Evolutionary conservation across 768 basidiomycete species (phyloP).

Genomic region (Kwoniella europaea): DNA sequence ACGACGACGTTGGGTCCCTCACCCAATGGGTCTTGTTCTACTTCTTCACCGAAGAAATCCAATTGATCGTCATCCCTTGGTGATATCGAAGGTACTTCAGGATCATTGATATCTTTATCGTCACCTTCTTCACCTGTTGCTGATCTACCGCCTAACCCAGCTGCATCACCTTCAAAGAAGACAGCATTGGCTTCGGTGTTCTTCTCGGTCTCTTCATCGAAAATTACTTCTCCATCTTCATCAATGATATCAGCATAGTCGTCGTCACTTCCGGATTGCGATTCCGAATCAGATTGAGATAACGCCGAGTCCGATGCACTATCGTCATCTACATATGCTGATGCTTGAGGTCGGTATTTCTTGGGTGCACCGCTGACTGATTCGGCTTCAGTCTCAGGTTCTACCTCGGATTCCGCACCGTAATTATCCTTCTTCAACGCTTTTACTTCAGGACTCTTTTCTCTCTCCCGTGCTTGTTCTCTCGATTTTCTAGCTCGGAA

Average conservation of each 20-base stretch:
- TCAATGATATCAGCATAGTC: constrained; percentile 63
- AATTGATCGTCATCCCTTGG: constrained; percentile 35
- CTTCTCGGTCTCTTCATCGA: constrained; percentile 80
- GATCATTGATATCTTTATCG: constrained; percentile 7
- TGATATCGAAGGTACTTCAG: constrained; percentile 3
- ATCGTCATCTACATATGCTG: constrained; percentile 54
- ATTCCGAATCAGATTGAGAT: constrained; percentile 12
- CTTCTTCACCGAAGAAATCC: constrained; percentile 60
- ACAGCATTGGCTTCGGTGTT: constrained; percentile 80
- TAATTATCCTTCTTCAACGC: constrained; percentile 60
- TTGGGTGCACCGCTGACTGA: constrained; percentile 50
- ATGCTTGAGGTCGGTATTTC: constrained; percentile 70
- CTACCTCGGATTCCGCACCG: constrained; percentile 15
- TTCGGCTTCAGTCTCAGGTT: constrained; percentile 65
- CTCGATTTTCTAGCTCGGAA: constrained; percentile 70
- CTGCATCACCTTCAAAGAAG: constrained; percentile 54
- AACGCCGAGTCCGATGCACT: constrained; percentile 40
- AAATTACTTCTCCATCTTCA: constrained; percentile 61
- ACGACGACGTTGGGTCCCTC: constrained; percentile 65
- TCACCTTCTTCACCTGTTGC: neutral
- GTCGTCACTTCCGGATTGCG: constrained; percentile 33
- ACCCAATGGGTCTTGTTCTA: constrained; percentile 78
- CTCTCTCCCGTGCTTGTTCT: constrained; percentile 66
- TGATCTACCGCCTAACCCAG: constrained; percentile 42
- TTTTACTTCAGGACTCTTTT: constrained; percentile 63